A percentile compares a stretch with the other conserved stretches of the same genome.
These are phyloP conservation scores for Hygrocybe punicea DNA, from an alignment of 768 basidiomycete species.

Conservation along the genomic window DNA sequence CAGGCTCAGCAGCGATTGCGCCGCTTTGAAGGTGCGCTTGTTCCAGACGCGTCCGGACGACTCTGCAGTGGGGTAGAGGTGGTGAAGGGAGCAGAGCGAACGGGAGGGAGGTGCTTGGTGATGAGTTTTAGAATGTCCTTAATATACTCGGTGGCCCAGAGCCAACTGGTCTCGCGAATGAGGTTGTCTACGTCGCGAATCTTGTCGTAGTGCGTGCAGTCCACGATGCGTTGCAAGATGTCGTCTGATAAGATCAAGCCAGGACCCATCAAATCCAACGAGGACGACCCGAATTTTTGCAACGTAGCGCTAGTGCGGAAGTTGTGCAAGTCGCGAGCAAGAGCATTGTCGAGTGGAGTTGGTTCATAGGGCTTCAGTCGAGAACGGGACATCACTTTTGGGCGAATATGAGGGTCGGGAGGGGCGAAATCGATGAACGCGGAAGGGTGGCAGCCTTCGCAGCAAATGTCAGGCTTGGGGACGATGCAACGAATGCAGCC, in stretches of 20 bases:
- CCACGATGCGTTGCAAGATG: constrained; percentile 12
- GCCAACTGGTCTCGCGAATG: constrained; percentile 9
- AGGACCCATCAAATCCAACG: background rate
- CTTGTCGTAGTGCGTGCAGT: constrained; percentile 8
- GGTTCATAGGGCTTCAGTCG: background rate
- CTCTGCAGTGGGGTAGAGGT: background rate
- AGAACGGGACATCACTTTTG: background rate
- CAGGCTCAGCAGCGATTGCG: background rate
- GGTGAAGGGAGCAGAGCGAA: background rate
- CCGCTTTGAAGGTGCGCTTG: background rate
- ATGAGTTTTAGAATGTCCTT: constrained; percentile 3
- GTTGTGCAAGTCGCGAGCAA: background rate
- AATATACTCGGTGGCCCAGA: background rate
- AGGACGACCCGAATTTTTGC: background rate
- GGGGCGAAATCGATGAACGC: background rate
- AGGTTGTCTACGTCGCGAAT: constrained; percentile 9
- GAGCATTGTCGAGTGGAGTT: background rate
- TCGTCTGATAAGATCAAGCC: constrained; percentile 2
- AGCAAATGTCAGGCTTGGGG: background rate
- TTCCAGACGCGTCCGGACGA: background rate
- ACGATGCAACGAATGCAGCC: background rate
- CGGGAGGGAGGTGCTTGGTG: background rate
- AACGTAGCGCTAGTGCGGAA: background rate
- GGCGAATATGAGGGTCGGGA: background rate
- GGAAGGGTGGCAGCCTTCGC: background rate